Percentiles rank a stretch among this genome's conserved stretches.
Evolutionary conservation across 257 asterid genomes (phyloP).

Genomic region (Penstemon barbatus): DNA sequence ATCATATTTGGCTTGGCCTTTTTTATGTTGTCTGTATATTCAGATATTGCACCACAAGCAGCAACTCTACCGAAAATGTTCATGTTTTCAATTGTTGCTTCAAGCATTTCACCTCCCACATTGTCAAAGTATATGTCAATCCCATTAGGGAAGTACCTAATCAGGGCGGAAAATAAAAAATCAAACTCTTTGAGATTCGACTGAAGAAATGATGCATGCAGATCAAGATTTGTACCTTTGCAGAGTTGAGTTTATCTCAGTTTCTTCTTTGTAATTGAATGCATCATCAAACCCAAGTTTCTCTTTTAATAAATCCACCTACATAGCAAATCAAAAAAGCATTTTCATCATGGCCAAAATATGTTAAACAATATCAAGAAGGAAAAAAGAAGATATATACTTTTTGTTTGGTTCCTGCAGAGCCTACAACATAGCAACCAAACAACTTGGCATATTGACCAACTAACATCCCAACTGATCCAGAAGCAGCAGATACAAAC

Average conservation of each 20-base stretch:
- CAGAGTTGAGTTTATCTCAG: constrained; percentile 54
- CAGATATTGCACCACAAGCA: constrained; percentile 70
- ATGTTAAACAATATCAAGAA: background rate
- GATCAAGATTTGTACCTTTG: constrained; percentile 39
- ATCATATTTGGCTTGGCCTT: constrained; percentile 47
- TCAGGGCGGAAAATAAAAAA: too few species aligned
- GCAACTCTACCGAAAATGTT: constrained; percentile 64
- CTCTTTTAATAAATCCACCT: constrained; percentile 63
- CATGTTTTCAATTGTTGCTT: constrained; percentile 69
- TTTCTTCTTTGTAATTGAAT: constrained; percentile 74
- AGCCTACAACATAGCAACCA: constrained; percentile 78
- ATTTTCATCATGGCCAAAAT: too few species aligned
- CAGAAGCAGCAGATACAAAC: constrained; percentile 80
- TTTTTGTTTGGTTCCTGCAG: constrained; percentile 59
- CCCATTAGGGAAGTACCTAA: constrained; percentile 67
- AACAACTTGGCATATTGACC: constrained; percentile 74
- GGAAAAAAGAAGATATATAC: constrained; percentile 15
- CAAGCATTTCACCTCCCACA: constrained; percentile 72
- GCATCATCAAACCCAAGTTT: constrained; percentile 82
- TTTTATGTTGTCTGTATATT: constrained; percentile 41
- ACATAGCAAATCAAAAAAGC: background rate
- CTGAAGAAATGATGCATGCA: too few species aligned
- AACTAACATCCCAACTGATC: constrained; percentile 72
- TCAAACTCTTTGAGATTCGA: background rate
- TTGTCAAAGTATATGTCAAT: constrained; percentile 81